Evolutionary conservation across 345 rosid species (phyloP).

Genomic region (Eucalyptus pauciflora): DNA sequence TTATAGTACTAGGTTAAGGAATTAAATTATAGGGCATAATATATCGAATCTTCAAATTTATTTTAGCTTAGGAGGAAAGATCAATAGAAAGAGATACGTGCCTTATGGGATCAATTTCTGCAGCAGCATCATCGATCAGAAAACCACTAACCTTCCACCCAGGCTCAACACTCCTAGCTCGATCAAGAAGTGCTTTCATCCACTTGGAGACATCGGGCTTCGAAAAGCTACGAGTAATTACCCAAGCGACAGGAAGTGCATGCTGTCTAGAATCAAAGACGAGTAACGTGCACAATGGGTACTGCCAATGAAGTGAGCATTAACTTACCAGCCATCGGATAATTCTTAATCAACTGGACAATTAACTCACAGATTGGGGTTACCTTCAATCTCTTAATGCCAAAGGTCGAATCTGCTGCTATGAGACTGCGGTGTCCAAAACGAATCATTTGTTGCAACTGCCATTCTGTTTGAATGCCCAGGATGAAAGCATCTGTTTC

Average conservation of each 20-base stretch:
- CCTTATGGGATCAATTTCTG: conserved; percentile 89
- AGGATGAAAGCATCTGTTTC: conserved; percentile 67
- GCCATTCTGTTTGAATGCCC: conserved; percentile 96
- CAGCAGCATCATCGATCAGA: conserved; percentile 79
- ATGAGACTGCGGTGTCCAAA: conserved; percentile 80
- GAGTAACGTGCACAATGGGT: conserved; percentile 79
- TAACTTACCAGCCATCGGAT: background rate
- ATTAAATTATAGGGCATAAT: background rate
- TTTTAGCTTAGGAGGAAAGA: background rate
- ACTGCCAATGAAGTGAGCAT: conserved; percentile 33
- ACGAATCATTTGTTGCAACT: conserved; percentile 79
- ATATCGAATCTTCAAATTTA: background rate
- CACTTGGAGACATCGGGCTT: conserved; percentile 80
- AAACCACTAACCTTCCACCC: conserved; percentile 75
- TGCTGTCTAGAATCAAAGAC: conserved; percentile 94
- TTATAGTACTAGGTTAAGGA: background rate
- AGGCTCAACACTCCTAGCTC: conserved; percentile 50
- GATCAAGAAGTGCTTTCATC: conserved; percentile 69
- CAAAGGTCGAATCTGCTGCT: conserved; percentile 84
- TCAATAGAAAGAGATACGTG: background rate
- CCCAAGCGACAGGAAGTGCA: conserved; percentile 90
- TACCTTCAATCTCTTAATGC: conserved; percentile 91
- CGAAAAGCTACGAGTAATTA: conserved; percentile 71
- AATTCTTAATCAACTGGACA: background rate
- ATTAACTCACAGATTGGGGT: background rate